phyloP scores from a whole-genome alignment of 257 asterid genomes.

The Verbascum thapsus region DNA sequence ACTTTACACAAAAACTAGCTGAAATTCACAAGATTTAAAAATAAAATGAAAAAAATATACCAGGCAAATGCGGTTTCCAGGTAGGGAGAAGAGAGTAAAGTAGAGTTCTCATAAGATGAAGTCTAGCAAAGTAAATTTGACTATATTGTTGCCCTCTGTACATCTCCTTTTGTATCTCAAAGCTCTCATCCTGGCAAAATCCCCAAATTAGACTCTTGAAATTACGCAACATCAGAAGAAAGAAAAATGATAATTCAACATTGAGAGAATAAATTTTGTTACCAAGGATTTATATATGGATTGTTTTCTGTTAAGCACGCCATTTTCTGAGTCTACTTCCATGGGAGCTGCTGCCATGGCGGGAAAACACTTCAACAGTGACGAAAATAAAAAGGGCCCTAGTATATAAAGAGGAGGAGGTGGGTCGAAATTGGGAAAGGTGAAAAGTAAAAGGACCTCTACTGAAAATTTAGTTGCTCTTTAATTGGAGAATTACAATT shows the following conservation, averaged over 20 bases:
- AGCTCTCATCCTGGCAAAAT: conserved; percentile 63
- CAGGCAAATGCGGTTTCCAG: conserved; percentile 85
- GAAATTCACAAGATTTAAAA: conserved; percentile 11
- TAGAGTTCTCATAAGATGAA: conserved; percentile 85
- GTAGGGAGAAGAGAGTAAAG: conserved; percentile 81
- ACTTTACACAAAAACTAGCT: conserved; percentile 25
- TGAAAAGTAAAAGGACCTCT: conserved; percentile 1
- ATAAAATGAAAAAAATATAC: conserved; percentile 35
- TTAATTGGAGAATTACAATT: no score
- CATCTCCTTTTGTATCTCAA: conserved; percentile 70
- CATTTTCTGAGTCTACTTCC: conserved; percentile 56
- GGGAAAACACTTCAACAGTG: conserved; percentile 46
- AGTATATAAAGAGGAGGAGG: conserved; percentile 25
- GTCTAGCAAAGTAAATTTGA: conserved; percentile 91
- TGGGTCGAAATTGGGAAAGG: conserved; percentile 19
- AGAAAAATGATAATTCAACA: conserved; percentile 7
- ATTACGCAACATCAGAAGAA: neutral
- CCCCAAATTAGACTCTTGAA: neutral
- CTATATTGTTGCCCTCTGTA: conserved; percentile 98
- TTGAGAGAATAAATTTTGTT: conserved; percentile 16
- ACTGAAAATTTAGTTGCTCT: neutral
- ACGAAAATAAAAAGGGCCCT: conserved; percentile 22
- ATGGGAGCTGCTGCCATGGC: conserved; percentile 66
- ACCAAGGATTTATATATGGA: conserved; percentile 67
- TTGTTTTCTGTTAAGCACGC: conserved; percentile 62